Percentiles rank a stretch among this genome's conserved stretches.
These are phyloP conservation scores for Mucor ambiguus DNA, from an alignment of 371 early-diverging fungal genomes.

Conservation along the genomic window DNA sequence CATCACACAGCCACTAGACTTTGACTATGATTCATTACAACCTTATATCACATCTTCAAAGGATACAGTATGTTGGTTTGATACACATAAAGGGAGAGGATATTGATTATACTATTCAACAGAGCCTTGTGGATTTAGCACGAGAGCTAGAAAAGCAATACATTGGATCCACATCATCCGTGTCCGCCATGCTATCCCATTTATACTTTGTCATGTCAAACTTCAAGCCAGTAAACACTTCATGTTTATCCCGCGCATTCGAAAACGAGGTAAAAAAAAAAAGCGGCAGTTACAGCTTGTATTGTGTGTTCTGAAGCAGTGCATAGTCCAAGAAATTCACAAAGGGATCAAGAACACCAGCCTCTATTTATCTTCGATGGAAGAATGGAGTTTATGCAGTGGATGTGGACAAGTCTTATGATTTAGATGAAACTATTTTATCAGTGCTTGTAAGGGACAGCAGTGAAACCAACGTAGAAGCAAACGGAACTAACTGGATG, in stretches of 20 bases:
- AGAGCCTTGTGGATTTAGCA: conserved; percentile 57
- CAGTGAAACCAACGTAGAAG: not conserved
- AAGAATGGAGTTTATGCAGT: conserved; percentile 81
- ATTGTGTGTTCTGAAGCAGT: not conserved
- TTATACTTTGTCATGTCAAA: conserved; percentile 77
- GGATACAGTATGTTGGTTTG: conserved; percentile 54
- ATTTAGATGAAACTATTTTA: conserved; percentile 65
- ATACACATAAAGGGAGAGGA: not conserved
- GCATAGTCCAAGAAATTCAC: conserved; percentile 60
- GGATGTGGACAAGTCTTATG: conserved; percentile 82
- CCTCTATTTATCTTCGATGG: conserved; percentile 64
- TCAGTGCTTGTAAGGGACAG: conserved; percentile 54
- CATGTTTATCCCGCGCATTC: conserved; percentile 65
- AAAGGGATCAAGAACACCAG: conserved; percentile 58
- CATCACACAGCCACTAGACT: conserved; percentile 78
- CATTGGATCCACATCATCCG: conserved; percentile 90
- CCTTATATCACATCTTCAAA: conserved; percentile 81
- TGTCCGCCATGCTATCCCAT: conserved; percentile 77
- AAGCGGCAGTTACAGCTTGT: not conserved
- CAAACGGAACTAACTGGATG: not conserved
- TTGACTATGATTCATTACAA: conserved; percentile 78
- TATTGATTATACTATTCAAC: not conserved
- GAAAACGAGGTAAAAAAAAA: conserved; percentile 46
- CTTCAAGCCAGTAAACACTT: conserved; percentile 64
- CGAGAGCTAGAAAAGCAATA: conserved; percentile 52